Evolutionary conservation across 1,139 yeast genomes (phyloP), one percentile per base, ranked within the genome.

Genomic region (Kurtzmaniella quercitrusa): DNA sequence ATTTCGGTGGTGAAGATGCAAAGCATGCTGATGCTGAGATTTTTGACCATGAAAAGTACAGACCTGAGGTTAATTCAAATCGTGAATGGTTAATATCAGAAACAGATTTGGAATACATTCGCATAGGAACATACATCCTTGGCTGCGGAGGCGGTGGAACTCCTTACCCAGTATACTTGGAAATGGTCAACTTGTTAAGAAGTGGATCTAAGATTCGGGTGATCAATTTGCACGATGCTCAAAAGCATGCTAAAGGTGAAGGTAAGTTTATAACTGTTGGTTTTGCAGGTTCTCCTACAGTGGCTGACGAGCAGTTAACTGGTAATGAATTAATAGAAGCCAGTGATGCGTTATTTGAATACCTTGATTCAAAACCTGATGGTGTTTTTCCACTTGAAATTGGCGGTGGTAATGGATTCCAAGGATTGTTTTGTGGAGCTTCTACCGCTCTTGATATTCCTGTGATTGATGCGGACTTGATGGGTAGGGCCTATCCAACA

Each of bases 141-240:
- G 78, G 78, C 2, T 68, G 76, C 51, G 78, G 77, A 5, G 78
- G 78, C 16, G 78, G 78, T 17, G 78, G 78, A 17, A 63, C 64
- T 37, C 76, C 78, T n/a, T 68, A 72, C 46, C 58, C 74, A 3
- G 57, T 57, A 20, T 68, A 53, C 43, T 53, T 73, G 19, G 69
- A 66, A 33, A 54, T 63, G 1, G 56, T 66, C 39, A 61, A 65
- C 38, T 49, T 60, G 42, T 37, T 72, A 7, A 49, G 64, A 33
- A 42, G 51, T 2, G 78, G 78, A 2, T 60, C 56, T 15, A 46
- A 43, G 1, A 54, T 71, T 35, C 58, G 46, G 38, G 68, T 73
- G 12, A 58, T 69, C 38, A 68, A 66, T 42, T 48, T 62, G 14
- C 53, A 57, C 17, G 68, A 63, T 44, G 53, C 61, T 14, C 34